Base-by-base conservation (phyloP, 2,329 filamentous ascomycete genomes). In the Gaeumannomyces tritici region DNA sequence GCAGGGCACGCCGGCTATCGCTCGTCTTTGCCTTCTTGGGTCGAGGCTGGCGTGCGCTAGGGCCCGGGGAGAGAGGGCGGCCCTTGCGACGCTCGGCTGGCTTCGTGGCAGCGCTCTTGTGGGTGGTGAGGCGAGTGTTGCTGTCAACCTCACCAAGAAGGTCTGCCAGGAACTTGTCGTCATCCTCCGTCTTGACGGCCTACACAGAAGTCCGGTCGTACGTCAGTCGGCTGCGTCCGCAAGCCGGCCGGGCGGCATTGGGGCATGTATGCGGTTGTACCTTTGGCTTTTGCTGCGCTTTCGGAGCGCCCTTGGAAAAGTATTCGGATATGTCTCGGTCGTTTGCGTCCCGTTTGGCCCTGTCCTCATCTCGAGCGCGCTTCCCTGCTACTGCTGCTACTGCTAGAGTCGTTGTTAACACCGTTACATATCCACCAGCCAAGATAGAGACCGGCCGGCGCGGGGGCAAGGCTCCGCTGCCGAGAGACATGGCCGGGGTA, bases 271-370 rank as follows among this genome's bases (percentile, higher is more conserved):
- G 26, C 26, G 57, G 6, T 74, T 51, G 63, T 75, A 93, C 91
- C 83, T 96, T 98, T 24, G 89, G 82, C 73, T 97, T 98, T 18
- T 88, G 80, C 63, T 87, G 87, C 60, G 82, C 75, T 66, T 83
- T 82, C 64, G 80, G 79, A 42, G 85, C 83, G 62, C 91, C 91
- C 68, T 89, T 90, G 67, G 84, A 93, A 73, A 99, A 98, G 76
- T 96, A 99, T 70, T 96, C 93, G 75, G 89, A 92, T 72, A 99
- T 98, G 68, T 92, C 89, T 70, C 90, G 89, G 74, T 96, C 92
- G 67, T 92, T 91, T 73, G 90, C 92, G 69, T 96, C 90, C 70
- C 89, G 86, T 72, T 90, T 89, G 63, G 91, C 87, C 66, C 90
- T 87, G 63, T 96, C 92, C 67, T 96, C 91, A 69, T 96, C 90